Evolutionary conservation across 495 filamentous ascomycete species (phyloP).

Genomic region (Penicillium parvum): DNA sequence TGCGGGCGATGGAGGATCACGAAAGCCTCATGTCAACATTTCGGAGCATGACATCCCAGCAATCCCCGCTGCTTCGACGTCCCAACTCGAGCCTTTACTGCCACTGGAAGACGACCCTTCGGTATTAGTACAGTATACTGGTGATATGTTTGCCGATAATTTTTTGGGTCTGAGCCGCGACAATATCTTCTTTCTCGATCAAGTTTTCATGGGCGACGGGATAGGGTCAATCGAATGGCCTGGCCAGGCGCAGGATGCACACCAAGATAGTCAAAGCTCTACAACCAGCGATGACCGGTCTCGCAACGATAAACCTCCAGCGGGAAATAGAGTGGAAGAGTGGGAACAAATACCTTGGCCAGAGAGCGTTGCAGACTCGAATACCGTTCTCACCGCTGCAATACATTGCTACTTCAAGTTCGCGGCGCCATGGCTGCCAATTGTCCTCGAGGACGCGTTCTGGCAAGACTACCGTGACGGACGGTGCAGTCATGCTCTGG

Average conservation of each 20-base stretch:
- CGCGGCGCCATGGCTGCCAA: conserved; percentile 7
- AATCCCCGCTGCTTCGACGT: too few relatives aligned
- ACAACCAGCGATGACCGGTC: not conserved
- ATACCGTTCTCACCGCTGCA: not conserved
- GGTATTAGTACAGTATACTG: too few relatives aligned
- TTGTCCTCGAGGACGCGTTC: conserved; percentile 12
- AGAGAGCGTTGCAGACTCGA: not conserved
- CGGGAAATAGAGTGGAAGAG: not conserved
- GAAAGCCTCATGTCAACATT: not conserved
- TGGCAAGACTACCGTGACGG: conserved; percentile 8
- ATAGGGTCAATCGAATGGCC: not conserved
- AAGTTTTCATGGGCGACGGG: conserved; percentile 4
- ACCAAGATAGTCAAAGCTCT: not conserved
- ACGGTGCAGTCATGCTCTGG: conserved; percentile 3
- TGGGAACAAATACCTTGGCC: not conserved
- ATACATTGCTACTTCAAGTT: conserved; percentile 13
- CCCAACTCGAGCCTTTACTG: too few relatives aligned
- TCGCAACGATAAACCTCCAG: not conserved
- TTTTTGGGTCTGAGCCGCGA: conserved; percentile 1
- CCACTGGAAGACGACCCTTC: too few relatives aligned
- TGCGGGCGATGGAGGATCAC: not conserved
- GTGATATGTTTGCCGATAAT: not conserved
- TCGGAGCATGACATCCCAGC: too few relatives aligned
- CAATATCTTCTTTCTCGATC: conserved; percentile 8
- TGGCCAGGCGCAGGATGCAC: not conserved